These are phyloP conservation scores for Exophiala sp. DNA, from an alignment of 2,329 filamentous ascomycete genomes.

Conservation along the genomic window DNA sequence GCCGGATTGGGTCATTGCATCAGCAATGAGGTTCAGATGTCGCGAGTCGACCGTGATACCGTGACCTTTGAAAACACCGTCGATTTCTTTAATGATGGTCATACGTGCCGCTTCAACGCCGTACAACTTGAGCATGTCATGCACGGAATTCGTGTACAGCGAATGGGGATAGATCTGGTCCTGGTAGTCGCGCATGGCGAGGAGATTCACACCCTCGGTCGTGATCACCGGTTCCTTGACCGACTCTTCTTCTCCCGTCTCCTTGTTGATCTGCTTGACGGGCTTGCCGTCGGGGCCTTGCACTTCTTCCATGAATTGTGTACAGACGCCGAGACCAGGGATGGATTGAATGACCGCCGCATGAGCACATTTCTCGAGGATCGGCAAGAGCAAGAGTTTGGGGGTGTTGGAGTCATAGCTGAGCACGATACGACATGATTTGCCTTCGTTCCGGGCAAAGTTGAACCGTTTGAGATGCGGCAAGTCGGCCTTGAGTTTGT, in stretches of 20 bases:
- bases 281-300: conserved; percentile 45
- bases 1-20: conserved; percentile 94
- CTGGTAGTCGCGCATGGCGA: conserved; percentile 82
- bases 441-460: conserved; percentile 68
- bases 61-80: conserved; percentile 79
- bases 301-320: conserved; percentile 57
- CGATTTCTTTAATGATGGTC: conserved; percentile 80
- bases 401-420: conserved; percentile 73
- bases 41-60: conserved; percentile 86
- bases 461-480: conserved; percentile 67
- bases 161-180: conserved; percentile 79
- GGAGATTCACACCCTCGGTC: conserved; percentile 79
- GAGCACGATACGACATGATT: conserved; percentile 73
- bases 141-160: conserved; percentile 88
- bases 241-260: conserved; percentile 43
- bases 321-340: conserved; percentile 66
- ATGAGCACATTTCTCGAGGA: conserved; percentile 75
- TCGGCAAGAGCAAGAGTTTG: conserved; percentile 86
- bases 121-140: conserved; percentile 74
- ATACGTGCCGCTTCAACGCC: conserved; percentile 88
- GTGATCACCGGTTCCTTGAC: conserved; percentile 48
- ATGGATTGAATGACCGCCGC: conserved; percentile 84
- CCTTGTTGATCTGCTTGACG: conserved; percentile 41
- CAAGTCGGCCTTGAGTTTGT: conserved; percentile 58
- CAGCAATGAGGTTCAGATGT: conserved; percentile 90